Percentiles rank a stretch among this genome's conserved stretches.
Evolutionary conservation across 2,329 filamentous ascomycete species (phyloP).

Genomic region (Byssoonygena ceratinophila): DNA sequence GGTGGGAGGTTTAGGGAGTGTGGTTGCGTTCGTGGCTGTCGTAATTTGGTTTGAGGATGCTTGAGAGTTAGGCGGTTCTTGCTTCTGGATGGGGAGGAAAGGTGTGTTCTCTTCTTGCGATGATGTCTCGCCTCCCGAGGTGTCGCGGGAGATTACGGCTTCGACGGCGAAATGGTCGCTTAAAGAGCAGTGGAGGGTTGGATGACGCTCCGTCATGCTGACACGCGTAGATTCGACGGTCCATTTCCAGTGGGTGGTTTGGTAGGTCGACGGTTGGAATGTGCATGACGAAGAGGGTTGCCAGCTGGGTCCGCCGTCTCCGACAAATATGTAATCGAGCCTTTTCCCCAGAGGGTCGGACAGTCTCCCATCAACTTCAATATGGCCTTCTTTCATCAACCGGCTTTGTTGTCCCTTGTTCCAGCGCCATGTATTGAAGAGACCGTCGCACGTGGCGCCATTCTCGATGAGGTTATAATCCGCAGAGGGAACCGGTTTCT

Average conservation of each 20-base stretch:
- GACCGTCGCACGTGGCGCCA: slow-evolving; percentile 76
- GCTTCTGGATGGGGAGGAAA: slow-evolving; percentile 18
- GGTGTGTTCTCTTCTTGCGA: slow-evolving; percentile 14
- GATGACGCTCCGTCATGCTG: slow-evolving; percentile 71
- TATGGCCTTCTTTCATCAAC: slow-evolving; percentile 54
- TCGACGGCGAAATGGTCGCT: slow-evolving; percentile 94
- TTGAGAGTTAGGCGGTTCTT: slow-evolving; percentile 8
- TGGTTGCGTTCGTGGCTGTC: background rate
- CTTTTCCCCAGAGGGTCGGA: slow-evolving; percentile 69
- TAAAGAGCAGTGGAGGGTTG: slow-evolving; percentile 68
- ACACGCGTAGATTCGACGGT: slow-evolving; percentile 60
- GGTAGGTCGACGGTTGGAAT: slow-evolving; percentile 8
- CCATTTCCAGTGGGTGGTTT: slow-evolving; percentile 46
- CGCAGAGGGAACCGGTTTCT: slow-evolving; percentile 60
- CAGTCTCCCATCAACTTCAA: slow-evolving; percentile 53
- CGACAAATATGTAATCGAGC: slow-evolving; percentile 88
- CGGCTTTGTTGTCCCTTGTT: slow-evolving; percentile 57
- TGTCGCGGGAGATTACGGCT: slow-evolving; percentile 54
- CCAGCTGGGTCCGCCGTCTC: slow-evolving; percentile 35
- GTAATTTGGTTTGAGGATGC: slow-evolving; percentile 1
- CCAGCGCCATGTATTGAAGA: slow-evolving; percentile 92
- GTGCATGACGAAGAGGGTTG: background rate
- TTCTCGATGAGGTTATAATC: slow-evolving; percentile 68
- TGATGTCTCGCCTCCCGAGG: slow-evolving; percentile 9
- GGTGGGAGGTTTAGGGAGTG: background rate